Evolutionary conservation across 2,329 filamentous ascomycete genomes (phyloP), one percentile per base, ranked within the genome.

Genomic region (Claviceps africana): DNA sequence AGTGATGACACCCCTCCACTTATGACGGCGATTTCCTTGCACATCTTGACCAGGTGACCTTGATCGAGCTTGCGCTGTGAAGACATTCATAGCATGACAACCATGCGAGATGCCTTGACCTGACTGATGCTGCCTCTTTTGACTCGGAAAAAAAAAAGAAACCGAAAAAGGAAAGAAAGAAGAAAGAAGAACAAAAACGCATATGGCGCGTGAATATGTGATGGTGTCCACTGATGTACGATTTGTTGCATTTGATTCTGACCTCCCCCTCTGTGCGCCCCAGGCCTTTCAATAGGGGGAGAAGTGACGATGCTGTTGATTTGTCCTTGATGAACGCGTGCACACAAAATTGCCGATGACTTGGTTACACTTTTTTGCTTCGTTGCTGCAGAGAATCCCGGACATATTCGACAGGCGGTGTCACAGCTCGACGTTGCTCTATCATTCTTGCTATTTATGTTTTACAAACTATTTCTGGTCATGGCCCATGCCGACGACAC

Each of bases 181-280:
- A 25, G 5, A 5, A 25, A 25, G 25, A 25, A 25, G 25, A 25
- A 25, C 3, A 25, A 25, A 50, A 50, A 31, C 50, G 51, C 53
- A 40, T 31, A 35, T 35, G 53, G 57, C 56, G 54, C 56, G 58
- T 62, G 60, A 60, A 59, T 37, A 53, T 55, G 56, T 62, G 56
- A 61, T 56, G 59, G 60, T 62, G 58, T 56, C 56, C 54, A 57
- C 62, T 60, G 63, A 58, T 65, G 65, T 65, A 64, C 64, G 64
- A 52, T 60, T 59, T 56, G 52, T 56, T 53, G 35, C 13, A 45
- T 35, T 50, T 52, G 47, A 48, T 33, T 44, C 31, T 53, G 51
- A 55, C 33, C 35, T 48, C 39, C 40, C 50, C 30, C 54, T 42
- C 31, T 37, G 19, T 40, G 25, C 13, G 28, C 33, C 40, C 47